Base-by-base conservation (phyloP, 169 alveolate genomes). In the Theileria sp. region DNA sequence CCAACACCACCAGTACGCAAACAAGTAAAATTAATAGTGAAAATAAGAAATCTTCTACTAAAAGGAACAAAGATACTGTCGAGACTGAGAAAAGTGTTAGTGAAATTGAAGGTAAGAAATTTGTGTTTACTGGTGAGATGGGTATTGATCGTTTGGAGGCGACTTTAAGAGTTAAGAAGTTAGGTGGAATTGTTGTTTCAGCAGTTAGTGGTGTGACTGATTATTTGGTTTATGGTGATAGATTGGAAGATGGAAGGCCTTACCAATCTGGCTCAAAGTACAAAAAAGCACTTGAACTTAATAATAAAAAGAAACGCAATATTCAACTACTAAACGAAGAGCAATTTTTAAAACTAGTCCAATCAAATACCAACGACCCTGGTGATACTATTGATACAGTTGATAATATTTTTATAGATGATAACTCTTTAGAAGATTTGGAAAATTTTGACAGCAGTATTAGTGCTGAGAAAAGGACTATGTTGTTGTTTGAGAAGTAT, bases 181-280 rank as follows among this genome's bases (percentile, higher is more conserved):
- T 93, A 21, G 98, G 99, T 0, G 99, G 98, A 3, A 87, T 94
- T 65, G 94, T 94, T 0, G 95, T 97, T 30, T 75, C 94, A 0
- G 95, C 95, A 25, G 98, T 97, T 0, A 92, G 97, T 77, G 94
- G 96, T 3, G 89, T 87, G 74, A 97, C 98, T 0, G 89, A 94
- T 70, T 95, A 91, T 77, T 87, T 97, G 75, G 93, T 97, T 10
- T 94, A 92, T 73, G 99, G 99, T 0, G 92, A 89, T 26, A 85
- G 86, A 56, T 87, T 97, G 49, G 99, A 97, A 81, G 99, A 97
- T 87, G 99, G 99, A n/a, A 88, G 99, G 61, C 88, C 87, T 30
- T 94, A 76, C 69, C 86, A 80, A 25, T 88, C 93, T 61, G 98
- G 99, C 4, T 79, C 83, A 19, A 97, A 97, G 87, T 97, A 95